phyloP scores from a whole-genome alignment of 495 filamentous ascomycete genomes.

The Daldinia caldariorum region DNA sequence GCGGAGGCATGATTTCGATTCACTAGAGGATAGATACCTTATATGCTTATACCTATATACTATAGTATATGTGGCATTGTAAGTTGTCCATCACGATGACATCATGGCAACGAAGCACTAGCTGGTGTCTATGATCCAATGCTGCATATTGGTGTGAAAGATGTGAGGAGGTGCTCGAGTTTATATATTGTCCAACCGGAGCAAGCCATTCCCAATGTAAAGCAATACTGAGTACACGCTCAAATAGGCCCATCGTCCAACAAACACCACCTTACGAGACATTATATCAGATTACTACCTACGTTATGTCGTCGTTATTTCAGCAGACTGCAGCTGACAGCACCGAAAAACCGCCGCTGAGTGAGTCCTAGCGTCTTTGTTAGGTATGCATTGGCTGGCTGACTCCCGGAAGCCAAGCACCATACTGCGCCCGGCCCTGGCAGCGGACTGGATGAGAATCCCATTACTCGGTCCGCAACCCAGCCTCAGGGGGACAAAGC shows the following conservation, averaged over 20 bases:
- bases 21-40: too few relatives aligned
- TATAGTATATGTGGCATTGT: neutral
- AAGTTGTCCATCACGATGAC: conserved; percentile 18
- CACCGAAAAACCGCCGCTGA: conserved; percentile 13
- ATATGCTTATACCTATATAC: too few relatives aligned
- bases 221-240: too few relatives aligned
- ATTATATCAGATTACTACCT: neutral
- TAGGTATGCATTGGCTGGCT: neutral
- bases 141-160: neutral
- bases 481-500: conserved; percentile 15
- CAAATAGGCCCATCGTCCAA: neutral
- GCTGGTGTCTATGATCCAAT: conserved; percentile 7
- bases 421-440: conserved; percentile 7
- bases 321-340: conserved; percentile 12
- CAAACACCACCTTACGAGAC: neutral
- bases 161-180: neutral
- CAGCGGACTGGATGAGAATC: conserved; percentile 19
- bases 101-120: conserved; percentile 9
- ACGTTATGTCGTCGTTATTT: conserved; percentile 26
- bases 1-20: too few relatives aligned
- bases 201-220: too few relatives aligned
- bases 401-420: conserved; percentile 20
- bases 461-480: neutral
- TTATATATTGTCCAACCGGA: too few relatives aligned
- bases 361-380: neutral